Conservation (phyloP, 2,329 filamentous ascomycete species). For the Aspergillus amoenus region DNA sequence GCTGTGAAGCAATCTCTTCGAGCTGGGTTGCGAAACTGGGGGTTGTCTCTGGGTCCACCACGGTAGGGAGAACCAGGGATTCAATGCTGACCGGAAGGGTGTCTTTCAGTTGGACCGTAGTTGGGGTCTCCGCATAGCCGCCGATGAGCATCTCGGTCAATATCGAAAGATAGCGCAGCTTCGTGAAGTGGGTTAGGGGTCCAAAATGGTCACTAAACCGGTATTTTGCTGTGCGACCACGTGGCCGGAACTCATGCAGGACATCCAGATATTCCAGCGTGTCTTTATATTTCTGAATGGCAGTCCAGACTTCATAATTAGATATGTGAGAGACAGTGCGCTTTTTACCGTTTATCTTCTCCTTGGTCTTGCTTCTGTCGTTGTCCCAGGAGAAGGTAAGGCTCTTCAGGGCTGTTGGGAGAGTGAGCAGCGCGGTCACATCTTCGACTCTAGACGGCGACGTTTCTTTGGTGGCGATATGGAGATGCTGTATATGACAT, state of each 20-base stretch:
- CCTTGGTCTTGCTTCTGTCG: not conserved
- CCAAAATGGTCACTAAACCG: not conserved
- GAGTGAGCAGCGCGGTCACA: not conserved
- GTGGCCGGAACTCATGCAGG: not conserved
- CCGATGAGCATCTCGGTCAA: not conserved
- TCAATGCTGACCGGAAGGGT: not conserved
- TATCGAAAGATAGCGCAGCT: not conserved
- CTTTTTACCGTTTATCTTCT: not conserved
- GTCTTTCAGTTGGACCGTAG: not conserved
- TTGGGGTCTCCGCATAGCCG: not conserved
- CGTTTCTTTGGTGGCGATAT: not conserved
- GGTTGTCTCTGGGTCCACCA: not conserved
- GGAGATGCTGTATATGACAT: not conserved
- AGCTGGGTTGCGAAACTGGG: not conserved
- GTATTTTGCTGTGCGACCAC: not conserved
- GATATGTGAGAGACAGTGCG: not conserved
- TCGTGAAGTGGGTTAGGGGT: not conserved
- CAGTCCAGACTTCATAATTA: not conserved
- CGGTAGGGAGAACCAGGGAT: not conserved
- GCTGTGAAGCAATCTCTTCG: not conserved
- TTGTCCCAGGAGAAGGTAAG: slow-evolving; percentile 1
- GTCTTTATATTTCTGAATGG: not conserved
- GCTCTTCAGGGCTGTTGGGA: not conserved
- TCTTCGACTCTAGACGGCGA: not conserved
- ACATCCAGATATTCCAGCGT: not conserved